These are phyloP conservation scores for Fusarium robinianum DNA, from an alignment of 2,329 filamentous ascomycete genomes.

Conservation along the genomic window DNA sequence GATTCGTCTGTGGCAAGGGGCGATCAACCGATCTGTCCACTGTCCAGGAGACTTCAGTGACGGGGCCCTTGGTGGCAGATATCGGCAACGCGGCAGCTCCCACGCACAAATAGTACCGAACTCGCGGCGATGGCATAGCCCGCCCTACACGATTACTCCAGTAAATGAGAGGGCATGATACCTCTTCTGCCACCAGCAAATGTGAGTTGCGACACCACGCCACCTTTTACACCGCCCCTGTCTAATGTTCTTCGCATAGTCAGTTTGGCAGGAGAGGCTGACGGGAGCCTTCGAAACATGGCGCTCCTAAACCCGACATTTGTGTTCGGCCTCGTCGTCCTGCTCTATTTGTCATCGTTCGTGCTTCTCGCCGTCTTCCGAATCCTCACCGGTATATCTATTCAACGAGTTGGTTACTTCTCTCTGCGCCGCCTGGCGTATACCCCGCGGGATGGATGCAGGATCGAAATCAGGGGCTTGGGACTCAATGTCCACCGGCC, in stretches of 20 bases:
- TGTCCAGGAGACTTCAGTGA: conserved; percentile 13
- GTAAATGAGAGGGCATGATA: conserved; percentile 36
- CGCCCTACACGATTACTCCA: conserved; percentile 24
- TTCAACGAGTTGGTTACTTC: conserved; percentile 92
- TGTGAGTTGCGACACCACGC: conserved; percentile 32
- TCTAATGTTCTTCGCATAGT: conserved; percentile 29
- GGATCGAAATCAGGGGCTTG: conserved; percentile 85
- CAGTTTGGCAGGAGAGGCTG: conserved; percentile 35
- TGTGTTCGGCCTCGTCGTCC: conserved; percentile 80
- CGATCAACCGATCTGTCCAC: conserved; percentile 5
- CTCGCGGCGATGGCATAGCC: conserved; percentile 36
- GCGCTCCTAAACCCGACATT: conserved; percentile 77
- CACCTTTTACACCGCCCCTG: conserved; percentile 30
- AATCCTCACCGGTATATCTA: conserved; percentile 90
- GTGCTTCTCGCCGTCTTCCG: conserved; percentile 91
- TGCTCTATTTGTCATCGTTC: conserved; percentile 89
- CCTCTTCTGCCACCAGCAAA: conserved; percentile 30
- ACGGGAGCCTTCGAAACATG: conserved; percentile 49
- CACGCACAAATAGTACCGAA: conserved; percentile 15
- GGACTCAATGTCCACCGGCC: conserved; percentile 89
- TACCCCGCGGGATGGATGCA: conserved; percentile 84
- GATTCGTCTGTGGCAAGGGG: not conserved
- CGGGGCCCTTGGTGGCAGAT: conserved; percentile 16
- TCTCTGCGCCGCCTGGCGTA: conserved; percentile 91
- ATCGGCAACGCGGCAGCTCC: conserved; percentile 30